Conservation (phyloP, 441 rosid genomes). For the Populus hybrid region DNA sequence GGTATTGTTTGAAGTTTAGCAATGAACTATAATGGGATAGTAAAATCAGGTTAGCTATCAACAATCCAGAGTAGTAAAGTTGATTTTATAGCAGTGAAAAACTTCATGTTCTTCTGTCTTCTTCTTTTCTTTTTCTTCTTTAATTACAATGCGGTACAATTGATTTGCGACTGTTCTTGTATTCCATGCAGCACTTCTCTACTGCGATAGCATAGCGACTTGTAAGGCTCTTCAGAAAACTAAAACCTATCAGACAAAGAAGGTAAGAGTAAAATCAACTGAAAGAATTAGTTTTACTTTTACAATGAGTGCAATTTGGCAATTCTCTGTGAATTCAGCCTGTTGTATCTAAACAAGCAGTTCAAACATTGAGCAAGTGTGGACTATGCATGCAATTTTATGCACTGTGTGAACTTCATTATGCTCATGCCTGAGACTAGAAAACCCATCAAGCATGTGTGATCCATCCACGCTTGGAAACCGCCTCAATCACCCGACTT, state of each 20-base stretch:
- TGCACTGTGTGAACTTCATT: not conserved
- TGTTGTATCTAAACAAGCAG: not conserved
- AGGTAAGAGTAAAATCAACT: not conserved
- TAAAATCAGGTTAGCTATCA: not conserved
- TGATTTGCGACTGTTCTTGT: not conserved
- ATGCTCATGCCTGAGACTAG: not conserved
- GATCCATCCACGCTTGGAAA: conserved; percentile 79
- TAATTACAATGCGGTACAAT: not conserved
- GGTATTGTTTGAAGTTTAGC: not conserved
- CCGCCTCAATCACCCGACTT: conserved; percentile 46
- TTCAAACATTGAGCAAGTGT: not conserved
- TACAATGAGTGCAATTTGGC: not conserved
- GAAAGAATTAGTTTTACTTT: not conserved
- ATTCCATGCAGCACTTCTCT: not conserved
- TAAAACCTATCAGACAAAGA: not conserved
- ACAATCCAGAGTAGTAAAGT: not conserved
- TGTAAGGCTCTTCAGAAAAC: not conserved
- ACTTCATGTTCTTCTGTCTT: not conserved
- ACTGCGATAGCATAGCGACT: not conserved
- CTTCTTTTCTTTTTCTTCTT: no score
- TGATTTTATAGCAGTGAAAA: not conserved
- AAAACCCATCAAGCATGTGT: conserved; percentile 25
- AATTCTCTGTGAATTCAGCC: not conserved
- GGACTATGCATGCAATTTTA: not conserved
- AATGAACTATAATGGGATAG: not conserved